A percentile compares a stretch with the other conserved stretches of the same genome.
Conservation (phyloP, 2,329 filamentous ascomycete species). For the Basipetospora chlamydospora region DNA sequence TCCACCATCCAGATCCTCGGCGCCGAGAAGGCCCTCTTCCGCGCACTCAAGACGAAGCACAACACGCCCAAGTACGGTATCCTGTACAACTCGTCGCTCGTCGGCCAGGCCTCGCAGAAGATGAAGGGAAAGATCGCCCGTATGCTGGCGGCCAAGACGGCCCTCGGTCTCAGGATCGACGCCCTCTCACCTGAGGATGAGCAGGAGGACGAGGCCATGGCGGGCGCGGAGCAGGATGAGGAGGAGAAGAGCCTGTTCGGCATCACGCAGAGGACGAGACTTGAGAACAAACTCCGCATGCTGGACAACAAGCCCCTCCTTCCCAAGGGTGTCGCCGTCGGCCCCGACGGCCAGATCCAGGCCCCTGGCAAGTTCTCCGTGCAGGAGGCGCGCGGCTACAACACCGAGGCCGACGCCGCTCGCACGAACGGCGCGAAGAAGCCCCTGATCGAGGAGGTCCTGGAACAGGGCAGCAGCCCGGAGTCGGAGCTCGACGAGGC, state of each 20-base stretch:
- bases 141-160: conserved; percentile 87
- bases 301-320: conserved; percentile 85
- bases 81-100: conserved; percentile 82
- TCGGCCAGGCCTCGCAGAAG: conserved; percentile 91
- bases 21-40: conserved; percentile 97
- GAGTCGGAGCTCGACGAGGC: conserved; percentile 15
- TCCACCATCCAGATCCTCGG: conserved; percentile 96
- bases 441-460: conserved; percentile 32
- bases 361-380: conserved; percentile 72
- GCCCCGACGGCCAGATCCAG: conserved; percentile 51
- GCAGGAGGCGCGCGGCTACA: conserved; percentile 90
- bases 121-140: conserved; percentile 99
- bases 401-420: conserved; percentile 62
- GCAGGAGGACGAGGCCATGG: conserved; percentile 39
- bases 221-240: conserved; percentile 60
- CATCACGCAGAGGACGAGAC: conserved; percentile 52
- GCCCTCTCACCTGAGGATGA: conserved; percentile 59
- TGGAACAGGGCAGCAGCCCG: conserved; percentile 3
- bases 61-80: conserved; percentile 97
- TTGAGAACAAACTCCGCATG: conserved; percentile 60
- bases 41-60: conserved; percentile 97
- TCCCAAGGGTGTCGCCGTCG: conserved; percentile 60
- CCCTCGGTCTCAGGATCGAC: conserved; percentile 85
- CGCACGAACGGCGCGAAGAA: conserved; percentile 33
- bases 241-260: conserved; percentile 79